These are phyloP conservation scores for Abortiporus biennis DNA, from an alignment of 1,284 basidiomycete genomes.

Conservation along the genomic window DNA sequence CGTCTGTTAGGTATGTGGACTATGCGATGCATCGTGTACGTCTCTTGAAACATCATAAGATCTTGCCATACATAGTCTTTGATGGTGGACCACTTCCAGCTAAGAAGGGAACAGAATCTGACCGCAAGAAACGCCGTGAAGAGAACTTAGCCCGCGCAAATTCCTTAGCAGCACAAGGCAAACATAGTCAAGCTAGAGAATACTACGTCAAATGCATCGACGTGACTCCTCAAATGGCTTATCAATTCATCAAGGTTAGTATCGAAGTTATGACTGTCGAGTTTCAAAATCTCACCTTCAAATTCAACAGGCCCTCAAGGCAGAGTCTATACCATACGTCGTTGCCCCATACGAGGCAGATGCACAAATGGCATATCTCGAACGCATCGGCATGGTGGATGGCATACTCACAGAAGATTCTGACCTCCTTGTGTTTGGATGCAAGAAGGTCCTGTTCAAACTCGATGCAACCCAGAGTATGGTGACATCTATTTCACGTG, in stretches of 20 bases:
- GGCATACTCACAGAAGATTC: conserved; percentile 98
- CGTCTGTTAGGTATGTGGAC: conserved; percentile 82
- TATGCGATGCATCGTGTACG: conserved; percentile 93
- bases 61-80: conserved; percentile 92
- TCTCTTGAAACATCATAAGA: conserved; percentile 78
- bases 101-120: conserved; percentile 86
- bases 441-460: conserved; percentile 83
- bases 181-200: conserved; percentile 78
- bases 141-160: conserved; percentile 69
- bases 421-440: conserved; percentile 96
- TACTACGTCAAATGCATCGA: conserved; percentile 90
- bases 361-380: conserved; percentile 93
- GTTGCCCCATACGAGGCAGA: conserved; percentile 99
- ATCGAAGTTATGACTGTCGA: background rate
- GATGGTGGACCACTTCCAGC: conserved; percentile 95
- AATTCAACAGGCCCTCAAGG: conserved; percentile 64
- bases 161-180: conserved; percentile 71
- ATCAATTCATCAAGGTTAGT: conserved; percentile 88
- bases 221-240: conserved; percentile 96
- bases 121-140: conserved; percentile 67
- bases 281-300: conserved; percentile 5
- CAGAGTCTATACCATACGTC: conserved; percentile 77
- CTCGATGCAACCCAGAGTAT: conserved; percentile 71
- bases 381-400: conserved; percentile 78
- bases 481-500: conserved; percentile 76